Base-by-base conservation (phyloP, 441 rosid genomes). In the Jatropha multifida region DNA sequence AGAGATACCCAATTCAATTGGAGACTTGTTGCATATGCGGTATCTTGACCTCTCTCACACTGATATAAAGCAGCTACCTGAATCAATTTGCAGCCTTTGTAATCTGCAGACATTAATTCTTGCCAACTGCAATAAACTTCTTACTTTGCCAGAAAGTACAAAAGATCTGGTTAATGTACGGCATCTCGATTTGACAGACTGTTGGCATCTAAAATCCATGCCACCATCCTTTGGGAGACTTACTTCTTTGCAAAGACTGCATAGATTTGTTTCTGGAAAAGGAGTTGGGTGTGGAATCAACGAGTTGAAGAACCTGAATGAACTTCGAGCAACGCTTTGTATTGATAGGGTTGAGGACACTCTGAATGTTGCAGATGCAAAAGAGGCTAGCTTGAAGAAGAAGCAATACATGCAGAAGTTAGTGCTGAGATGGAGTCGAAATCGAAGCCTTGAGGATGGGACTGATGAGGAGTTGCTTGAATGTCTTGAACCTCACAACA, bases 71-170 rank as follows among this genome's bases (percentile, higher is more conserved):
- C 61, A 11, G 20, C 68, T 84, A 26, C 87, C 85, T 12, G 74
- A 80, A 58, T 80, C 85, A 46, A 38, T 74, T 41, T 73, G 80
- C 69, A 49, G 54, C 69, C 79, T 82, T 7, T 73, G 44, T 66
- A 84, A 84, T 68, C 65, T 84, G 40, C 87, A 84, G 42, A 79
- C 85, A 26, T 56, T 84, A 60, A 69, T 77, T 58, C 82, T 82
- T 27, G 27, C 37, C 27, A 37, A 76, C 20, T 78, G 83, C 71
- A 76, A 65, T 55, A 58, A 77, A 65, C 65, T 70, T 18, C 74
- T 76, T 32, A 42, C 20, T 52, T 72, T 80, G 67, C 85, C 87
- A 0, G 48, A 49, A 52, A 69, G 66, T 38, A 77, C 76, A 46
- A 73, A 66, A 69, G 71, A 80, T 51, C 62, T 84, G 54, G 74